Conservation (phyloP, 139 green algal species). For the Nannochloris sp. region DNA sequence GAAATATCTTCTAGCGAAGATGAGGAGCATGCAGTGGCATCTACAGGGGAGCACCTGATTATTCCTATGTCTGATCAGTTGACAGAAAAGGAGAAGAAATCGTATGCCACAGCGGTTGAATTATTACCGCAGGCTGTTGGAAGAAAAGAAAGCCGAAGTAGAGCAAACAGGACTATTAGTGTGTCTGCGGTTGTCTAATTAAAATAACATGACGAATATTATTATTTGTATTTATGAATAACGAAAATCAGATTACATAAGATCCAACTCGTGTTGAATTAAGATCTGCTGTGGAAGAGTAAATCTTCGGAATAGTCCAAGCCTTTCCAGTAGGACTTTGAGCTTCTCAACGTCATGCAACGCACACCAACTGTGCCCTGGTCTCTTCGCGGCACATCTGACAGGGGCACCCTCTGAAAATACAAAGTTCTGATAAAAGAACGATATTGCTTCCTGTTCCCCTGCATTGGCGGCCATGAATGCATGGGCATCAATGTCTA, state of each 20-base stretch:
- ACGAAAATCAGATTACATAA: not conserved
- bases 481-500: conserved; percentile 29
- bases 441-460: conserved; percentile 6
- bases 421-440: conserved; percentile 28
- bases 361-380: conserved; percentile 19
- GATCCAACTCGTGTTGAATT: conserved; percentile 9
- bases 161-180: not conserved
- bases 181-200: not conserved
- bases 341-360: conserved; percentile 18
- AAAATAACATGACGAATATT: not conserved
- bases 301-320: conserved; percentile 26
- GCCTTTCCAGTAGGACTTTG: conserved; percentile 21
- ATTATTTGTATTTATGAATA: not conserved
- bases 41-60: not conserved
- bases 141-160: conserved; percentile 1
- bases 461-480: conserved; percentile 27
- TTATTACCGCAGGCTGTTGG: not conserved
- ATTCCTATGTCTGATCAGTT: not conserved
- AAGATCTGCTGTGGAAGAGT: conserved; percentile 10
- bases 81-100: not conserved
- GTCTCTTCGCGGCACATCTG: conserved; percentile 11
- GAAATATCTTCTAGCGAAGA: not conserved
- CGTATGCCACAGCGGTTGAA: conserved; percentile 1
- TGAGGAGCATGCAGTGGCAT: not conserved
- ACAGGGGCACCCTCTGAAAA: conserved; percentile 26